Evolutionary conservation across 192 early-diverging fungal genomes (phyloP).

Genomic region (Paraglomus brasilianum): DNA sequence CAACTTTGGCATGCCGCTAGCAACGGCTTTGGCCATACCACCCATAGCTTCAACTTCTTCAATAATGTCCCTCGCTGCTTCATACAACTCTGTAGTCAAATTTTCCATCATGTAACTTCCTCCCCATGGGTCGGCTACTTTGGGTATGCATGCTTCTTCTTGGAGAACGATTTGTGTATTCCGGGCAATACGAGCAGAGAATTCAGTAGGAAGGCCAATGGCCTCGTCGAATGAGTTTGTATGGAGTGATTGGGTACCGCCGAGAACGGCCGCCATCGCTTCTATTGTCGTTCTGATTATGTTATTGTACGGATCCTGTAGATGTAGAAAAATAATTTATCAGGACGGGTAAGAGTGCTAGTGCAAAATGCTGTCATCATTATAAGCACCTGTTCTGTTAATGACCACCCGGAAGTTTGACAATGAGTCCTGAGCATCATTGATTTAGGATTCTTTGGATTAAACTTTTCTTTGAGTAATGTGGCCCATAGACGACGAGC

Average conservation of each 20-base stretch:
- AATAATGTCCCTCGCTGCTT: slow-evolving; percentile 65
- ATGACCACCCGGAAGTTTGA: slow-evolving; percentile 90
- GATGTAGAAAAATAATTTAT: neutral
- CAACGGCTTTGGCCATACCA: slow-evolving; percentile 90
- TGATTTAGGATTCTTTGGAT: slow-evolving; percentile 76
- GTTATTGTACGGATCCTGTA: slow-evolving; percentile 85
- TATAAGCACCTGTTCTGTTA: slow-evolving; percentile 72
- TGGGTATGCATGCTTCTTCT: slow-evolving; percentile 83
- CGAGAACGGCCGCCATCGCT: slow-evolving; percentile 89
- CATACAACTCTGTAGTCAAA: slow-evolving; percentile 78
- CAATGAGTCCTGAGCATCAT: slow-evolving; percentile 86
- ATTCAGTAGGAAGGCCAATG: slow-evolving; percentile 82
- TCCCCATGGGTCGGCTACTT: slow-evolving; percentile 90
- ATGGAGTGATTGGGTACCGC: slow-evolving; percentile 89
- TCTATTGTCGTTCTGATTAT: slow-evolving; percentile 85
- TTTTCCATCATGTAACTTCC: slow-evolving; percentile 94
- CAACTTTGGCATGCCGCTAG: slow-evolving; percentile 85
- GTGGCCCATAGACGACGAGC: slow-evolving; percentile 83
- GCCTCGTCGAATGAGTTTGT: slow-evolving; percentile 93
- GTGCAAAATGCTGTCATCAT: neutral
- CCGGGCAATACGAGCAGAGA: slow-evolving; percentile 82
- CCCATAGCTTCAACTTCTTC: slow-evolving; percentile 82
- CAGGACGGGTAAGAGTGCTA: neutral
- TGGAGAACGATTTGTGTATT: slow-evolving; percentile 91
- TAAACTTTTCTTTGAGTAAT: slow-evolving; percentile 78